Conservation (phyloP, 192 early-diverging fungal species). For the Chytriomyces sp. region DNA sequence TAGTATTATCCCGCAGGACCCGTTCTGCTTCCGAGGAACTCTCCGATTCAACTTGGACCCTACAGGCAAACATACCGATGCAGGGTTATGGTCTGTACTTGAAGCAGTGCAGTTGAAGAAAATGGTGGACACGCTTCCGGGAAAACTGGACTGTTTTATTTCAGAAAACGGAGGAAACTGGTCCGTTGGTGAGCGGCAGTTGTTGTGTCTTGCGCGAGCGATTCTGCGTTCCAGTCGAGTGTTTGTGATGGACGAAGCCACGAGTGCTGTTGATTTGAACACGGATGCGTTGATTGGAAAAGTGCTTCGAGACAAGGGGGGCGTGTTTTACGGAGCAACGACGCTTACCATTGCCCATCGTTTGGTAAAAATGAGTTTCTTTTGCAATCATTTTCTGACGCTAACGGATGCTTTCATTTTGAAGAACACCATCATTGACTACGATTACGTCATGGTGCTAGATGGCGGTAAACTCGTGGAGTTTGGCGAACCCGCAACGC, state of each 20-base stretch:
- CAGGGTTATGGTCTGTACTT: slow-evolving; percentile 71
- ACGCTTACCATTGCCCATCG: slow-evolving; percentile 50
- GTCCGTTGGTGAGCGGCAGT: slow-evolving; percentile 81
- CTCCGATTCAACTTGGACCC: slow-evolving; percentile 83
- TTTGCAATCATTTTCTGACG: slow-evolving; percentile 38
- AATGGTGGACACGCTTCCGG: slow-evolving; percentile 10
- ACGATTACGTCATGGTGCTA: slow-evolving; percentile 71
- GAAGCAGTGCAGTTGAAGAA: slow-evolving; percentile 61
- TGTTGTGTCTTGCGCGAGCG: slow-evolving; percentile 79
- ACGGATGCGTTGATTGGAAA: slow-evolving; percentile 47
- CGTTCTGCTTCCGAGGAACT: slow-evolving; percentile 61
- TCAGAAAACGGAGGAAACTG: slow-evolving; percentile 79
- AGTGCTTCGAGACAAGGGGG: slow-evolving; percentile 25
- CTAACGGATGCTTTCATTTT: not conserved
- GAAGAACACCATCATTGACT: slow-evolving; percentile 63
- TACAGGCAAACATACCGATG: slow-evolving; percentile 62
- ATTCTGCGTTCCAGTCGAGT: slow-evolving; percentile 62
- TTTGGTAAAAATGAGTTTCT: no score
- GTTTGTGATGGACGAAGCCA: slow-evolving; percentile 51
- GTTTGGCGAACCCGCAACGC: slow-evolving; percentile 50
- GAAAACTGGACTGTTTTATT: slow-evolving; percentile 75
- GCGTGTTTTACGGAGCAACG: slow-evolving; percentile 42
- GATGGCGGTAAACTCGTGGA: slow-evolving; percentile 76
- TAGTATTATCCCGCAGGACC: slow-evolving; percentile 46
- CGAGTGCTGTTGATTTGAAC: slow-evolving; percentile 39